Percentiles rank a stretch among this genome's conserved stretches.
These are phyloP conservation scores for Trametes gibbosa DNA, from an alignment of 768 basidiomycete species.

Conservation along the genomic window DNA sequence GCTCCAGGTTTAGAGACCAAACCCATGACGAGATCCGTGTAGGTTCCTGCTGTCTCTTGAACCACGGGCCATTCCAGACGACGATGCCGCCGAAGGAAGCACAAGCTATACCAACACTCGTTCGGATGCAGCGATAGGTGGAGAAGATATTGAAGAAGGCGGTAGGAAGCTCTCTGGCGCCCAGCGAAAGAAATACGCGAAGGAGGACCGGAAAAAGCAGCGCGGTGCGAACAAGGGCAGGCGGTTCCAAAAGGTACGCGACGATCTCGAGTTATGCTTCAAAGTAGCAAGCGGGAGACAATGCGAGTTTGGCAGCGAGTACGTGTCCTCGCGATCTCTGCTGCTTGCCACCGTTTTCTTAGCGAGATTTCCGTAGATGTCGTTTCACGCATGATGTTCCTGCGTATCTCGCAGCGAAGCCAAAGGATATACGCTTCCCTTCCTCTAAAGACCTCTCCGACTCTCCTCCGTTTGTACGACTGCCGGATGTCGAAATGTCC, in stretches of 20 bases:
- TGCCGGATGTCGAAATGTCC: slow-evolving; percentile 28
- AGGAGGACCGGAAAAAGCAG: slow-evolving; percentile 69
- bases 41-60: slow-evolving; percentile 41
- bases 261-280: slow-evolving; percentile 84
- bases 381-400: slow-evolving; percentile 75
- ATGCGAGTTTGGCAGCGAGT: slow-evolving; percentile 74
- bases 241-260: slow-evolving; percentile 71
- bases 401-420: slow-evolving; percentile 75
- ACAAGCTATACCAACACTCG: slow-evolving; percentile 34
- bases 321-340: slow-evolving; percentile 26
- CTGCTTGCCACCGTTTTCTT: not conserved
- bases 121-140: slow-evolving; percentile 7
- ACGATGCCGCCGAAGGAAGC: slow-evolving; percentile 64
- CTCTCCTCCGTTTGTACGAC: slow-evolving; percentile 49
- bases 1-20: too few relatives aligned
- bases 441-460: slow-evolving; percentile 37
- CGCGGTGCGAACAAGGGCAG: slow-evolving; percentile 84
- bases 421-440: slow-evolving; percentile 66
- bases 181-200: slow-evolving; percentile 46
- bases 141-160: slow-evolving; percentile 18
- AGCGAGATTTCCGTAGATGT: slow-evolving; percentile 48
- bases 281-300: slow-evolving; percentile 63
- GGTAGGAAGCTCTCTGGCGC: slow-evolving; percentile 33
- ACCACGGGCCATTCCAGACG: slow-evolving; percentile 38
- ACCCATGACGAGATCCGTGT: not conserved